Evolutionary conservation across 2,329 filamentous ascomycete species (phyloP), one percentile per base, ranked within the genome.

Genomic region (Aspergillus spinulosporus): DNA sequence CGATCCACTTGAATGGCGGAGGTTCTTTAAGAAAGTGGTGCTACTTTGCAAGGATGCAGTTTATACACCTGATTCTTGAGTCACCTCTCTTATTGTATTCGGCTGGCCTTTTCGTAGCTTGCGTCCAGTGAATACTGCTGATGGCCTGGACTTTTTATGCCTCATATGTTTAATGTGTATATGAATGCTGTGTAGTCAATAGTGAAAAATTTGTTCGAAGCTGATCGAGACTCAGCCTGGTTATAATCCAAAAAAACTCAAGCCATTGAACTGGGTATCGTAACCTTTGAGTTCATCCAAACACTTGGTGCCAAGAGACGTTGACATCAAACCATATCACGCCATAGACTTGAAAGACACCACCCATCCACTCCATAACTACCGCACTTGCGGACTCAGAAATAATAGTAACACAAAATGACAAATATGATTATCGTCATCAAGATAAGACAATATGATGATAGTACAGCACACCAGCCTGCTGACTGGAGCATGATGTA

Each of bases 21-120:
- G 94, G 34, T 91, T 99, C 71, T 99, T 99, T 81, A 99, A 99
- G 77, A 92, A 91, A 73, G 84, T 97, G n/a, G 90, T 90, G 32
- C 80, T 95, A 61, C 79, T 93, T 58, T 95, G 92, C 76, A 90
- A 90, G 69, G 91, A 96, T 69, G 91, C 86, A 6, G 87, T 97
- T 44, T 89, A 86, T 71, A 82, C 81, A 62, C 84, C 83, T 46
- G 78, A 82, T 56, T 66, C 67, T 53, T 76, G 59, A 12, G 8
- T 29, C 34, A 36, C 7, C 34, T 8, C 34, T 8, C 34, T 21
- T 21, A 21, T 21, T 12, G 9, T 37, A 4, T 37, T 12, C n/a
- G 31, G 31, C 31, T 34, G 8, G 42, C 9, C 43, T 45, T 31
- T 31, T 7, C 26, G 21, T 44, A 29, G 5, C 11, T 11, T 6